Evolutionary conservation across 805 yeast genomes (phyloP), one percentile per base, ranked within the genome.

Genomic region (Lachancea lanzarotensis): DNA sequence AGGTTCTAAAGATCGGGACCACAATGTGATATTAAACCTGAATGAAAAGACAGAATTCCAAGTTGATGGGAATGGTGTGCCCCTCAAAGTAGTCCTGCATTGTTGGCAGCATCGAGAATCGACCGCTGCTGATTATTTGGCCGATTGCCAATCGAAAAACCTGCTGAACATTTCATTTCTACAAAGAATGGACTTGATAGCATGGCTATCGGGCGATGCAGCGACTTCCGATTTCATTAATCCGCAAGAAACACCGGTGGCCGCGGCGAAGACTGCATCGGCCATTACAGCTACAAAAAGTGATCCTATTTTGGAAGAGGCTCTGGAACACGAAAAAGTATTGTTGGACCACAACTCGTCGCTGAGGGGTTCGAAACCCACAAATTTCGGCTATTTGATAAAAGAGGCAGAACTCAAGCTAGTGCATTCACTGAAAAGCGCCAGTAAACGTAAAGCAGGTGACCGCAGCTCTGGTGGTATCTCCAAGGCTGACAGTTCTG

Each of bases 161-260:
- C 73, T 91, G 29, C 72, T 79, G 2, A 86, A 86, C 50, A 76
- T 91, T 59, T 80, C 86, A 46, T 90, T 91, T 59, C 66, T 86
- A 60, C 95, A 88, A 55, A 81, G 95, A 65, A 81, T 88, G 8
- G 96, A 91, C 59, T 73, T 91, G 49, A 73, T 83, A 44, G 76
- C 86, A 26, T 90, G 93, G 89, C 72, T 91, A 42, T 75, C 74
- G 48, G 96, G 96, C 3, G 72, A 78, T 17, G 70, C 80, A 2
- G 78, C 73, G 32, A 70, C 74, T 19, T 79, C 86, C 50, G 75
- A 78, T 43, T 81, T 74, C 58, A 65, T 82, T 29, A 12, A 19
- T 27, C 11, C 35, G 13, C 41, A 42, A 10, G 42, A 37, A 25
- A 20, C 32, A 18, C 41, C 3, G 15, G 12, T 32, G 11, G 25